phyloP scores from a whole-genome alignment of 2,329 filamentous ascomycete species.

The Neofusicoccum laricinum region DNA sequence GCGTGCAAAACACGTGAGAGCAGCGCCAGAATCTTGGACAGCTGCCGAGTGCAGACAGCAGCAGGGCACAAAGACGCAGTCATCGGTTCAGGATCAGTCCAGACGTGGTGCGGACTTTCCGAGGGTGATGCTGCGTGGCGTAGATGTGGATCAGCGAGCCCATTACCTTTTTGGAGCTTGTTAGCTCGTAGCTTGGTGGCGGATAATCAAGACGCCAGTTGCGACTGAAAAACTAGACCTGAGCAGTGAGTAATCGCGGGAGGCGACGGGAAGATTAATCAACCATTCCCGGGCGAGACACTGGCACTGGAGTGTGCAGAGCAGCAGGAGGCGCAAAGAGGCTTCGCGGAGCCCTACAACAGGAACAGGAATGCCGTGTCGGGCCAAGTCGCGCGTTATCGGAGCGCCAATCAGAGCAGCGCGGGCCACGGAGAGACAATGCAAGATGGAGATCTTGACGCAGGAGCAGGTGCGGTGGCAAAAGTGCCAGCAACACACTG shows the following conservation, averaged over 20 bases:
- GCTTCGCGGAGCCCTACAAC: not conserved
- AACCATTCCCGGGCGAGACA: not conserved
- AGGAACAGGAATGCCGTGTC: slow-evolving; percentile 5
- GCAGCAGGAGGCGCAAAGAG: not conserved
- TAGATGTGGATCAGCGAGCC: slow-evolving; percentile 1
- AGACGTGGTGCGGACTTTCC: not conserved
- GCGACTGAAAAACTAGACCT: too few species aligned
- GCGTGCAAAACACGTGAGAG: too few species aligned
- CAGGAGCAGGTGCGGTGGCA: slow-evolving; percentile 12
- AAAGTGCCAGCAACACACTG: not conserved
- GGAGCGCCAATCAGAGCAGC: slow-evolving; percentile 8
- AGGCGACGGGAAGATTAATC: not conserved
- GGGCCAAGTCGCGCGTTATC: not conserved
- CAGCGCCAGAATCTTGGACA: too few species aligned
- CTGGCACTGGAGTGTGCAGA: not conserved
- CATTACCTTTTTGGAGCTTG: not conserved
- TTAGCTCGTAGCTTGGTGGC: not conserved
- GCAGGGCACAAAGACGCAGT: too few species aligned
- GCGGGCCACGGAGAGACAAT: not conserved
- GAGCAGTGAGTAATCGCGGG: not conserved
- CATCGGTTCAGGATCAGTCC: not conserved
- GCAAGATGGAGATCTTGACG: slow-evolving; percentile 5
- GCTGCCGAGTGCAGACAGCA: too few species aligned
- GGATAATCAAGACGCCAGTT: not conserved
- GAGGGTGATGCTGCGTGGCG: not conserved